Percentiles rank a stretch among this genome's conserved stretches.
These are phyloP conservation scores for Arthrobotrys musiformis DNA, from an alignment of 2,329 filamentous ascomycete genomes.

Conservation along the genomic window DNA sequence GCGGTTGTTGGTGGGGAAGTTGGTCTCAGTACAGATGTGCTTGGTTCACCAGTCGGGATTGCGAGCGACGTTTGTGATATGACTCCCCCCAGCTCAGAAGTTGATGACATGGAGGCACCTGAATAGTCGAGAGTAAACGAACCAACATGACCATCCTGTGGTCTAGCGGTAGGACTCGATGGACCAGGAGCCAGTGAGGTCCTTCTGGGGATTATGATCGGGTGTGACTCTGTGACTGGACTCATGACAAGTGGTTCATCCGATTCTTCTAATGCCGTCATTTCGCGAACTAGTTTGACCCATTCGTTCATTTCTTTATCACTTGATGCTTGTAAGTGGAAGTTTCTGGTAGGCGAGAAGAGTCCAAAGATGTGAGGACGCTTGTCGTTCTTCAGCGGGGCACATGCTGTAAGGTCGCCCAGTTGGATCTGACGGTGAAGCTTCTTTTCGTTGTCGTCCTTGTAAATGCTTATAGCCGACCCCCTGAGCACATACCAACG, in stretches of 20 bases:
- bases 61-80: constrained; percentile 59
- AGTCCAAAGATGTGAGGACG: constrained; percentile 89
- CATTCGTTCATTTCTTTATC: constrained; percentile 83
- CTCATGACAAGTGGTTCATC: constrained; percentile 82
- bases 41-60: constrained; percentile 42
- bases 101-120: constrained; percentile 65
- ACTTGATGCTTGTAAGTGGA: constrained; percentile 82
- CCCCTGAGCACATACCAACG: constrained; percentile 90
- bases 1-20: constrained; percentile 46
- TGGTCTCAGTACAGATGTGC: constrained; percentile 27
- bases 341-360: constrained; percentile 90
- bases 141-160: constrained; percentile 64
- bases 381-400: constrained; percentile 87
- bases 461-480: constrained; percentile 91
- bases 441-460: constrained; percentile 87
- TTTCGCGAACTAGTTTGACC: constrained; percentile 81
- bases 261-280: constrained; percentile 86
- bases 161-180: constrained; percentile 39
- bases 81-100: constrained; percentile 58
- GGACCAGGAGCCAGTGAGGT: constrained; percentile 22
- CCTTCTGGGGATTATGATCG: constrained; percentile 45
- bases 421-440: constrained; percentile 88
- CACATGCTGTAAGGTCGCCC: constrained; percentile 89
- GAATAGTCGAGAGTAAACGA: constrained; percentile 75
- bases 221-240: constrained; percentile 64